A percentile compares a stretch with the other conserved stretches of the same genome.
Conservation (phyloP, 768 basidiomycete genomes). For the Collybiopsis confluens region DNA sequence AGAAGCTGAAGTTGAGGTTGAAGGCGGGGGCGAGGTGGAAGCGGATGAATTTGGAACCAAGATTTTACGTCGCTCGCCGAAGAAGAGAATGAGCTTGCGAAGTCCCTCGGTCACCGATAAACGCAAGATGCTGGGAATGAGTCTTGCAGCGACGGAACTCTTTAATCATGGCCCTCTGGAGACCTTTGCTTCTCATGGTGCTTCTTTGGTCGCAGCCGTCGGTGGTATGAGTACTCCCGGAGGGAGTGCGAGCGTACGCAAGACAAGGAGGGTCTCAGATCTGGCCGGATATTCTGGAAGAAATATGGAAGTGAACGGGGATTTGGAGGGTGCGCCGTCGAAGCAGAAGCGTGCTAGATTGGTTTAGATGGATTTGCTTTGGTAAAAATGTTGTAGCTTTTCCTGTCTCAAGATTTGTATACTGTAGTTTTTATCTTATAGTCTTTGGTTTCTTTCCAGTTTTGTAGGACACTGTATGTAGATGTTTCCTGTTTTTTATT, state of each 20-base stretch:
- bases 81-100: background rate
- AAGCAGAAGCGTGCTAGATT: conserved; percentile 1
- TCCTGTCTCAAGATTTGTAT: background rate
- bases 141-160: background rate
- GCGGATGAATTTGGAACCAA: conserved; percentile 1
- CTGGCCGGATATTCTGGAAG: background rate
- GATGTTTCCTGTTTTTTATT: no score
- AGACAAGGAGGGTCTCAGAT: conserved; percentile 3
- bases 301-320: background rate
- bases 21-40: background rate
- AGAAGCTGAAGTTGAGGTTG: background rate
- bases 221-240: background rate
- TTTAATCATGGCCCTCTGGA: background rate
- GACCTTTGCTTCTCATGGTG: background rate
- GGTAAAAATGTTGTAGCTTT: background rate
- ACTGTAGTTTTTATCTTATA: background rate
- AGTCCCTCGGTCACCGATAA: background rate
- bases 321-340: background rate
- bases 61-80: conserved; percentile 1
- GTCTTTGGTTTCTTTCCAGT: background rate
- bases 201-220: background rate
- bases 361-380: background rate
- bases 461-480: no score
- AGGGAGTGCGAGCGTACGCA: background rate
- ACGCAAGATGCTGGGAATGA: conserved; percentile 5